phyloP scores from a whole-genome alignment of 108 stramenopile species.

The Chaetoceros tenuissimus region DNA sequence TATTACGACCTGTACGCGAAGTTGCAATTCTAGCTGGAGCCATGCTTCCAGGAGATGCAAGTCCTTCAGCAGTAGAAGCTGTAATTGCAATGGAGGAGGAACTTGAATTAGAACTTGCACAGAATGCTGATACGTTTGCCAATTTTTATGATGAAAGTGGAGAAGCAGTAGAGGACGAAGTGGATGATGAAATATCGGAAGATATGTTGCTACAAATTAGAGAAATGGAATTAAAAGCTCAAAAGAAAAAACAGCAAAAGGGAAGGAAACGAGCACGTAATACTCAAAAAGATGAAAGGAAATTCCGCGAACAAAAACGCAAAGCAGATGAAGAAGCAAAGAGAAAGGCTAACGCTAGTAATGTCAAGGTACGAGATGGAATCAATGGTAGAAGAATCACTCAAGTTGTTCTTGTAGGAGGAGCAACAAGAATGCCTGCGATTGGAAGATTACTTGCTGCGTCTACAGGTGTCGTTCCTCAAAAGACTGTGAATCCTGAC shows the following conservation, averaged over 20 bases:
- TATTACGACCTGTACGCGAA: conserved; percentile 70
- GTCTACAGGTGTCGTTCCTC: conserved; percentile 64
- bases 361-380: conserved; percentile 53
- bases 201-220: conserved; percentile 29
- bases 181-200: conserved; percentile 3
- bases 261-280: conserved; percentile 65
- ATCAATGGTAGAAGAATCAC: conserved; percentile 77
- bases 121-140: conserved; percentile 17
- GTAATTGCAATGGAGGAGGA: conserved; percentile 51
- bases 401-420: conserved; percentile 79
- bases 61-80: conserved; percentile 54
- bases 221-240: conserved; percentile 39
- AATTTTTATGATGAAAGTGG: conserved; percentile 41
- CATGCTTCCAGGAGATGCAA: conserved; percentile 71
- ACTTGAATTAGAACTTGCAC: conserved; percentile 1
- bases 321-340: conserved; percentile 30
- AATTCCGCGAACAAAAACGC: conserved; percentile 57
- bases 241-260: conserved; percentile 66
- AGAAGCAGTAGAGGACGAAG: conserved; percentile 12
- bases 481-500: conserved; percentile 77
- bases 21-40: conserved; percentile 79
- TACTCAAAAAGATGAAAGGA: conserved; percentile 45
- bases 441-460: conserved; percentile 63
- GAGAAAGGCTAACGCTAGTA: conserved; percentile 11
- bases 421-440: conserved; percentile 83